Conservation (phyloP, 2,329 filamentous ascomycete genomes). For the Clarireedia monteithiana region DNA sequence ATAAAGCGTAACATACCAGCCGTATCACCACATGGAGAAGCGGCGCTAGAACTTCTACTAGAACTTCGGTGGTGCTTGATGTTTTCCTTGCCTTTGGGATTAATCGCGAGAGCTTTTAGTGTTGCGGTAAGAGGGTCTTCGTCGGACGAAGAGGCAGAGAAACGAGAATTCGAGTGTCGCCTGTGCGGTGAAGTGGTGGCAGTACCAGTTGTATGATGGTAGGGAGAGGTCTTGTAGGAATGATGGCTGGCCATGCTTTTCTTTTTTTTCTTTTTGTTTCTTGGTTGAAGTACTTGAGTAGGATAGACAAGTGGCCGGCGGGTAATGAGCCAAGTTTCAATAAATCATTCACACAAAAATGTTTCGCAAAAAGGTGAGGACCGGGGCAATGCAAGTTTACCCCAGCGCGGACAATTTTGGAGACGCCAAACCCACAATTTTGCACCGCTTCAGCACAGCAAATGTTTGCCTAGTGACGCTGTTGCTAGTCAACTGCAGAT, state of each 20-base stretch:
- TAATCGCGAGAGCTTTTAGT: conserved; percentile 11
- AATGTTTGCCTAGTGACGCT: too few relatives aligned
- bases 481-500: too few relatives aligned
- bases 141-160: conserved; percentile 5
- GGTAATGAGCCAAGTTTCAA: neutral
- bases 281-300: neutral
- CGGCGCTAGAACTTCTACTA: conserved; percentile 1
- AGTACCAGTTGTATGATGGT: conserved; percentile 29
- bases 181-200: conserved; percentile 36
- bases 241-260: conserved; percentile 38
- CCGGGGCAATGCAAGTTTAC: neutral
- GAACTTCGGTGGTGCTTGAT: neutral
- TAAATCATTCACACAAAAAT: neutral
- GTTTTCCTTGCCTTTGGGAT: conserved; percentile 8
- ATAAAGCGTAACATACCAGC: conserved; percentile 14
- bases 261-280: neutral
- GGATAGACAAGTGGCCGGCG: neutral
- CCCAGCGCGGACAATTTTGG: neutral
- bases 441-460: too few relatives aligned
- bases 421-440: neutral
- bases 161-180: conserved; percentile 11
- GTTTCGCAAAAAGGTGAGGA: neutral
- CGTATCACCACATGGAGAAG: conserved; percentile 9
- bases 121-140: conserved; percentile 18
- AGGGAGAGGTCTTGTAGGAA: conserved; percentile 41